These are phyloP conservation scores for Rhodomyrtus tomentosa DNA, from an alignment of 345 rosid species.

Conservation along the genomic window DNA sequence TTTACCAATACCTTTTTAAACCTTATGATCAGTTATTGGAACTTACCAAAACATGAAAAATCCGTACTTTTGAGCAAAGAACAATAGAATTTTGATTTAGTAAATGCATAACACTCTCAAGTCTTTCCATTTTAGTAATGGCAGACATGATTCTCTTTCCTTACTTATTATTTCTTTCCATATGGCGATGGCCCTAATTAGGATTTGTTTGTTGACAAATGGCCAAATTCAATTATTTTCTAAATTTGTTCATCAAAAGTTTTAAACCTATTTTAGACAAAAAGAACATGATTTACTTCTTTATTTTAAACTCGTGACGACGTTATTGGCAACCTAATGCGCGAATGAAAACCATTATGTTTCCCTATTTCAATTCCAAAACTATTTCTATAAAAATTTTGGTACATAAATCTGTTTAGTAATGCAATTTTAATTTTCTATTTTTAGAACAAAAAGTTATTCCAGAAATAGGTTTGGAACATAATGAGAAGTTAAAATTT, in stretches of 20 bases:
- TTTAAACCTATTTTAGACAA: background rate
- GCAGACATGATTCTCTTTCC: background rate
- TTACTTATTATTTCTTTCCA: background rate
- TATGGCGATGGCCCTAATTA: background rate
- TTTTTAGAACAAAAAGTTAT: no score
- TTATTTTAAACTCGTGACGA: background rate
- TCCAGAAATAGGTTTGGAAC: no score
- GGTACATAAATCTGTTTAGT: no score
- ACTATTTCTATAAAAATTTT: no score
- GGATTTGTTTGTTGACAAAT: background rate
- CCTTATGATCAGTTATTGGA: background rate
- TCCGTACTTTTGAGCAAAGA: background rate
- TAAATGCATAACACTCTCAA: background rate
- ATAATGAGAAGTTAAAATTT: no score
- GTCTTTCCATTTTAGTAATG: background rate
- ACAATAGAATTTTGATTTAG: background rate
- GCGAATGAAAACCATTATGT: no score
- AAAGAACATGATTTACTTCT: background rate
- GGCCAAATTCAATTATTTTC: background rate
- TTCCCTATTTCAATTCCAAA: no score
- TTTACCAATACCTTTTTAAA: background rate
- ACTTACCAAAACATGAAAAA: background rate
- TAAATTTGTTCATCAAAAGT: background rate
- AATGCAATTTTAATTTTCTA: no score
- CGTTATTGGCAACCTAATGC: background rate